These are phyloP conservation scores for Helicosporidium sp. DNA, from an alignment of 139 green algal genomes.

Conservation along the genomic window DNA sequence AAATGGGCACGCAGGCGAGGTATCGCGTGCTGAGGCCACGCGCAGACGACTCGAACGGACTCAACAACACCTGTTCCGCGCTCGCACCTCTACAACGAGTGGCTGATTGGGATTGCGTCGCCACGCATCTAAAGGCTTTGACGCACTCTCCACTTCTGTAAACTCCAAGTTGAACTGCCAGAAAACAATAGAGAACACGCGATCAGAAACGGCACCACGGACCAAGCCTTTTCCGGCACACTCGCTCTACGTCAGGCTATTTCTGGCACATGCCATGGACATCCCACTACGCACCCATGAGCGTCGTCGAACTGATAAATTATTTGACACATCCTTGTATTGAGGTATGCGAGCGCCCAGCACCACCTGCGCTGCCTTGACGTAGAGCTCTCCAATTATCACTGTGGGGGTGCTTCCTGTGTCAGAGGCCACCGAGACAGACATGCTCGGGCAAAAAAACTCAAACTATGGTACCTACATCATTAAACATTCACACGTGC, in stretches of 20 bases:
- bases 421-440: background rate
- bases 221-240: background rate
- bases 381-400: background rate
- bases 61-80: background rate
- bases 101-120: slow-evolving; percentile 14
- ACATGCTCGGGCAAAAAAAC: background rate
- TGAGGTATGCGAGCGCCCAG: background rate
- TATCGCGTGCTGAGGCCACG: too few relatives aligned
- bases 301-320: too few relatives aligned
- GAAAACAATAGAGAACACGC: background rate
- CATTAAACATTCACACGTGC: too few relatives aligned
- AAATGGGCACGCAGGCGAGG: too few relatives aligned
- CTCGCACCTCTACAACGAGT: slow-evolving; percentile 22
- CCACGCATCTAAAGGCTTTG: slow-evolving; percentile 20
- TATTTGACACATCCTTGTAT: too few relatives aligned
- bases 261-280: background rate
- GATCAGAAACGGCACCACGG: background rate
- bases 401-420: background rate
- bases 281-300: background rate
- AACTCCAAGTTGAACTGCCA: slow-evolving; percentile 43
- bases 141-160: slow-evolving; percentile 22
- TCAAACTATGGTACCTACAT: background rate
- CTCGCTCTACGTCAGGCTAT: background rate
- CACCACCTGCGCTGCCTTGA: background rate
- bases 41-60: too few relatives aligned